Evolutionary conservation across 2,329 filamentous ascomycete species (phyloP).

Genomic region (Trichoderma sp.): DNA sequence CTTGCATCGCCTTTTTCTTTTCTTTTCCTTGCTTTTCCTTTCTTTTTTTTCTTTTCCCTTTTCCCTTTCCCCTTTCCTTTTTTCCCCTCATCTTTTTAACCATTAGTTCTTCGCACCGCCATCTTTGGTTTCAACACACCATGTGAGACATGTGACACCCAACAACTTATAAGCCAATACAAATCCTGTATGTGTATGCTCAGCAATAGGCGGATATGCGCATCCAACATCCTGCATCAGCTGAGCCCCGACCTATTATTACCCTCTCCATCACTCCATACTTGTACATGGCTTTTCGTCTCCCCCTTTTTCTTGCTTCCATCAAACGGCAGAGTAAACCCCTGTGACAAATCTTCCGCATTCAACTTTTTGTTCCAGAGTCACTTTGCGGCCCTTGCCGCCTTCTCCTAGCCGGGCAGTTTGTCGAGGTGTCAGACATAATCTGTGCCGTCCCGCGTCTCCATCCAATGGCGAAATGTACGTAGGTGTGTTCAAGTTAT

Average conservation of each 20-base stretch:
- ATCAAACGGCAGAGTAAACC: constrained; percentile 66
- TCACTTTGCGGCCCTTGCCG: constrained; percentile 65
- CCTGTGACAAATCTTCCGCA: constrained; percentile 81
- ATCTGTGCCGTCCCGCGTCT: constrained; percentile 62
- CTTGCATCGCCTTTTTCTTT: neutral
- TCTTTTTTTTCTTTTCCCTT: neutral
- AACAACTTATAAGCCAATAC: neutral
- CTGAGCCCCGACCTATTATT: neutral
- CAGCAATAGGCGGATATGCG: neutral
- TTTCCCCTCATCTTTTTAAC: neutral
- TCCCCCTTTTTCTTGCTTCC: neutral
- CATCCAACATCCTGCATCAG: constrained; percentile 5
- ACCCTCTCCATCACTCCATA: neutral
- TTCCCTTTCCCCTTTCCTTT: neutral
- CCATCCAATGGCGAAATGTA: constrained; percentile 77
- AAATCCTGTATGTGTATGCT: neutral
- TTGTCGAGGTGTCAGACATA: constrained; percentile 76
- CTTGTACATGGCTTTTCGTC: neutral
- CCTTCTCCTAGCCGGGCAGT: constrained; percentile 62
- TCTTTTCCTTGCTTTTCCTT: neutral
- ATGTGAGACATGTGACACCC: constrained; percentile 13
- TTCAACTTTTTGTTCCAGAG: constrained; percentile 81
- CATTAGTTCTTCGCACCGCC: neutral
- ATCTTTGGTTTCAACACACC: neutral
- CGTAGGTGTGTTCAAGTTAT: constrained; percentile 70